Evolutionary conservation across 1,139 yeast species (phyloP).

Genomic region (Casaregolazyma suthepensis): DNA sequence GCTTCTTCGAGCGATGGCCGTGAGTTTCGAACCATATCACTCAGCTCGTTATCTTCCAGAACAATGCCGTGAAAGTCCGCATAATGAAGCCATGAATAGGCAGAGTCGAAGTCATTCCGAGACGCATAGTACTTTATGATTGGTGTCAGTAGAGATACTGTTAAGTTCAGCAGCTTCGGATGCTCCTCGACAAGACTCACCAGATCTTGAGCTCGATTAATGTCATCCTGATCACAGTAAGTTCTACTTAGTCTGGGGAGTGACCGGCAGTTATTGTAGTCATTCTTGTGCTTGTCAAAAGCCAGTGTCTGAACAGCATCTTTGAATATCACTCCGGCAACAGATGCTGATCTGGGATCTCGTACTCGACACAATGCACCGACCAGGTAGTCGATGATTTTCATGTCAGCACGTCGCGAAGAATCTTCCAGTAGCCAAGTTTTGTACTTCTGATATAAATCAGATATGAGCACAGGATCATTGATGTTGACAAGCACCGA

Average conservation of each 20-base stretch:
- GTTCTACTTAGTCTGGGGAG: constrained; percentile 5
- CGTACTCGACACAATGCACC: constrained; percentile 18
- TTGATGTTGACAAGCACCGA: constrained; percentile 22
- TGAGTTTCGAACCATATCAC: not conserved
- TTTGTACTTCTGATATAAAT: constrained; percentile 19
- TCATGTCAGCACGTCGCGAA: constrained; percentile 11
- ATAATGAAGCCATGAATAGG: constrained; percentile 16
- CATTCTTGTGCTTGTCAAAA: not conserved
- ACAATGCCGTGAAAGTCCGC: constrained; percentile 17
- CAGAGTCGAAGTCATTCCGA: constrained; percentile 13
- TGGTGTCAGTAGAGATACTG: constrained; percentile 16
- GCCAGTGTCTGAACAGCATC: constrained; percentile 18
- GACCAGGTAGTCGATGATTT: constrained; percentile 25
- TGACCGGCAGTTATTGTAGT: constrained; percentile 3
- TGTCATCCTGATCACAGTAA: constrained; percentile 9
- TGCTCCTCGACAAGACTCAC: constrained; percentile 13
- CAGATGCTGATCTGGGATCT: constrained; percentile 14
- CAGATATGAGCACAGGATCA: constrained; percentile 8
- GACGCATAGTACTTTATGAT: constrained; percentile 16
- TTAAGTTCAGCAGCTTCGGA: constrained; percentile 13
- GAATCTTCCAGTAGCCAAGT: constrained; percentile 7
- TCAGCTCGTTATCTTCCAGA: not conserved
- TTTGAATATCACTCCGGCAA: constrained; percentile 21
- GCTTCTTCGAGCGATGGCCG: too few relatives aligned
- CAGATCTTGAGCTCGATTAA: constrained; percentile 19